phyloP scores from a whole-genome alignment of 2,329 filamentous ascomycete genomes.

The Orbilia brochopaga region DNA sequence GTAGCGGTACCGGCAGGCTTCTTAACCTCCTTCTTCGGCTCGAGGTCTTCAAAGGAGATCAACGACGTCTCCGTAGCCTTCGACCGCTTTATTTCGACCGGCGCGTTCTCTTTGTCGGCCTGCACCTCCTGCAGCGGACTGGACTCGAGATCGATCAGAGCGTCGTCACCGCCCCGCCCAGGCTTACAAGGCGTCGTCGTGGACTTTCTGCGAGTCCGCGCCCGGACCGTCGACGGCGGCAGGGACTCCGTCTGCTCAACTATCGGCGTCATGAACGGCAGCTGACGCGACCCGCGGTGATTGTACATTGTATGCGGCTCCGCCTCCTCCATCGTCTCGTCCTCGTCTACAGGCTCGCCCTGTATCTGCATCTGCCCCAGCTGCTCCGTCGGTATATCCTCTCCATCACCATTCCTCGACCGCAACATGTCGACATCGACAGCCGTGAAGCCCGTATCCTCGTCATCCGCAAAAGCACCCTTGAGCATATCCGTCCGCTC shows the following conservation, averaged over 20 bases:
- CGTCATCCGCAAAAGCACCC: constrained; percentile 41
- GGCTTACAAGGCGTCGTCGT: constrained; percentile 52
- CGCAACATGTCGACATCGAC: constrained; percentile 56
- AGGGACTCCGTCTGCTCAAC: constrained; percentile 86
- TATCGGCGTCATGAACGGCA: constrained; percentile 99
- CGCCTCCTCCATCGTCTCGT: constrained; percentile 56
- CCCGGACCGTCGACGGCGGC: constrained; percentile 55
- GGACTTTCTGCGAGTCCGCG: constrained; percentile 52
- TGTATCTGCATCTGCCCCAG: constrained; percentile 36
- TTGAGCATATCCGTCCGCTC: constrained; percentile 43
- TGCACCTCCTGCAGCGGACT: constrained; percentile 71
- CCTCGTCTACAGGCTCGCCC: constrained; percentile 51
- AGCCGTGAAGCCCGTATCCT: constrained; percentile 37
- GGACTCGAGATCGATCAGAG: constrained; percentile 58
- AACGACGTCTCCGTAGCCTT: constrained; percentile 39
- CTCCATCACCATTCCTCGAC: constrained; percentile 57
- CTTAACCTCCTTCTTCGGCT: constrained; percentile 22
- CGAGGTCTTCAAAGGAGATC: constrained; percentile 42
- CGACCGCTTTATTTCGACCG: constrained; percentile 55
- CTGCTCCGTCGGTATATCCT: constrained; percentile 56
- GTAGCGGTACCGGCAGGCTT: constrained; percentile 25
- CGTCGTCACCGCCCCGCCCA: constrained; percentile 56
- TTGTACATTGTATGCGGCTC: constrained; percentile 52
- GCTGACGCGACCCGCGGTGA: constrained; percentile 70
- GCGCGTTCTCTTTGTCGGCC: constrained; percentile 52